These are phyloP conservation scores for Aspergillus clavatus DNA, from an alignment of 2,329 filamentous ascomycete genomes.

Conservation along the genomic window DNA sequence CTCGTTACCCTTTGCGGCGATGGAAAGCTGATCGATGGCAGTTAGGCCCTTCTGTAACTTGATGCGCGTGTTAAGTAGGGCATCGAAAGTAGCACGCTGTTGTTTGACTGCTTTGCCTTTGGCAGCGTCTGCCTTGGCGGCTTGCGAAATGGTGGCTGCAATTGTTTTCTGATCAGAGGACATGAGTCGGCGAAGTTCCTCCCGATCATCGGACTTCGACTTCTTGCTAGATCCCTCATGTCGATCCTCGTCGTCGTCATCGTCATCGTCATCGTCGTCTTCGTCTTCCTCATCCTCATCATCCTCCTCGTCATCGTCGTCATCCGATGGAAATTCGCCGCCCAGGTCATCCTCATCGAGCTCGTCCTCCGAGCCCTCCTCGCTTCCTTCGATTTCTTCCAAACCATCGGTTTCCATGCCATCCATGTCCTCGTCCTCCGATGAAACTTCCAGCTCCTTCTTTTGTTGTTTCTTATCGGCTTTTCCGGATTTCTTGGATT, in stretches of 20 bases:
- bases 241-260: slow-evolving; percentile 18
- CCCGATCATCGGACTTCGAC: slow-evolving; percentile 40
- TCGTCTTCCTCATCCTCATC: slow-evolving; percentile 25
- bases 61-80: slow-evolving; percentile 83
- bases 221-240: slow-evolving; percentile 20
- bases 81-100: slow-evolving; percentile 81
- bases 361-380: slow-evolving; percentile 26
- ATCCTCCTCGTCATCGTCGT: slow-evolving; percentile 26
- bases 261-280: slow-evolving; percentile 23
- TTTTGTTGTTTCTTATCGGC: slow-evolving; percentile 19
- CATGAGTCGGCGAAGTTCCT: slow-evolving; percentile 64
- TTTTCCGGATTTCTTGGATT: slow-evolving; percentile 5
- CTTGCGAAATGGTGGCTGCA: slow-evolving; percentile 59
- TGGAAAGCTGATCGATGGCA: slow-evolving; percentile 68
- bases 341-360: slow-evolving; percentile 19
- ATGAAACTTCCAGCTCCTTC: slow-evolving; percentile 2
- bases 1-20: slow-evolving; percentile 37
- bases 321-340: slow-evolving; percentile 17
- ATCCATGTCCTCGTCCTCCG: slow-evolving; percentile 14
- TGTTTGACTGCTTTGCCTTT: slow-evolving; percentile 84
- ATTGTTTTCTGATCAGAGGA: slow-evolving; percentile 62
- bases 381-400: slow-evolving; percentile 23
- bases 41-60: slow-evolving; percentile 87
- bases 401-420: slow-evolving; percentile 20
- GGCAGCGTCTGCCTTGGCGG: slow-evolving; percentile 69